Evolutionary conservation across 768 basidiomycete genomes (phyloP), one percentile per base, ranked within the genome.

Genomic region (Russula sp.): DNA sequence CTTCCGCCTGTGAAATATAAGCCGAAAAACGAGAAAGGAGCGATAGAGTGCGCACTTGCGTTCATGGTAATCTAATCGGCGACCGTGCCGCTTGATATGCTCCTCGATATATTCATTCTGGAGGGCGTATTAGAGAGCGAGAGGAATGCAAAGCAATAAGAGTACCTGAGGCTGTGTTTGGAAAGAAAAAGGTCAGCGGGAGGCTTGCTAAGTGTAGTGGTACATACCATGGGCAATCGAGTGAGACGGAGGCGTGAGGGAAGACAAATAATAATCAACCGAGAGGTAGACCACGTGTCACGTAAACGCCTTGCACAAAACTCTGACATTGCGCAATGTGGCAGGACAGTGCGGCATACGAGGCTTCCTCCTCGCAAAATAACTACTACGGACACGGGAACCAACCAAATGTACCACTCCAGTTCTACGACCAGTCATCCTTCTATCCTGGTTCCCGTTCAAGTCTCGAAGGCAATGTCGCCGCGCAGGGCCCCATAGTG

Each of bases 31-130:
- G 59, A 40, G 54, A 48, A 22, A 13, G 34, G 46, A 46, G 36
- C 3, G 24, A 49, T 22, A 24, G 30, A 44, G 51, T 50, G 79
- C 91, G 69, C 74, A 96, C 93, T 89, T 96, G 72, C 87, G 84
- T 80, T 99, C 97, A 76, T 90, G 94, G 76, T 96, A 86, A 80
- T 99, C 95, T 80, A 98, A 79, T 73, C 94, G 86, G 69, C 94
- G 85, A 74, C 96, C 96, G 84, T 98, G 92, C 59, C 94, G 88
- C 79, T 93, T 94, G 76, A 98, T 95, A 73, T 92, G 90, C 80
- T 99, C 96, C 76, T 98, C 96, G 76, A 99, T 98, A 76, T 98
- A 98, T 75, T 98, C 95, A 82, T 98, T 98, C 92, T 99, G 68
- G 62, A 71, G 59, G 74, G 70, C 46, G 11, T 32, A n/a, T 40